Percentiles rank a stretch among this genome's conserved stretches.
Conservation (phyloP, 208 protist genomes). For the Crithidia expoeki region DNA sequence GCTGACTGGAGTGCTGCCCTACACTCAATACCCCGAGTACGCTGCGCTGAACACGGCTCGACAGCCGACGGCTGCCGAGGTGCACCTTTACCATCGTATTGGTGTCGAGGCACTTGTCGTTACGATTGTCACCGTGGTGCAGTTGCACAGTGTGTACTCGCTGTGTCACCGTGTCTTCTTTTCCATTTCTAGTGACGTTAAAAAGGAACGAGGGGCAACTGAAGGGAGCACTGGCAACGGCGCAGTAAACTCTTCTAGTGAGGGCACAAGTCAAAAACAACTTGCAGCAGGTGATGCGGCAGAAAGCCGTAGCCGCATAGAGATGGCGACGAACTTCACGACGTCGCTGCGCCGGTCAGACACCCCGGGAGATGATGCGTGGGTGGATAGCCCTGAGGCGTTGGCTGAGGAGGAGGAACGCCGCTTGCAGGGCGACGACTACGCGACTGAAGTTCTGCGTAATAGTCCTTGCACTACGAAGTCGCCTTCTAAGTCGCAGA, state of each 20-base stretch:
- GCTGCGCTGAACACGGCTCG: slow-evolving; percentile 12
- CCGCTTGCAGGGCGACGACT: background rate
- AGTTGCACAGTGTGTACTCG: slow-evolving; percentile 5
- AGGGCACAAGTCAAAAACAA: background rate
- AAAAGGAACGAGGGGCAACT: background rate
- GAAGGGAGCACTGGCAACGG: background rate
- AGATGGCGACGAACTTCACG: background rate
- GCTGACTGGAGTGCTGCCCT: slow-evolving; percentile 14
- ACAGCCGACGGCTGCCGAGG: slow-evolving; percentile 7
- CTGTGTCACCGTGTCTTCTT: slow-evolving; percentile 6
- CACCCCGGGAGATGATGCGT: slow-evolving; percentile 60
- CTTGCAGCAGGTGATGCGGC: no score
- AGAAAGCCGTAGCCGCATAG: no score
- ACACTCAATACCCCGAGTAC: slow-evolving; percentile 28
- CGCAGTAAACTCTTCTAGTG: background rate
- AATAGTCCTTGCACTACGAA: no score
- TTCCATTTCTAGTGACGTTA: background rate
- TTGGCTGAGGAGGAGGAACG: slow-evolving; percentile 40
- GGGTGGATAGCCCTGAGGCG: slow-evolving; percentile 68
- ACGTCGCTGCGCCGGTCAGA: background rate
- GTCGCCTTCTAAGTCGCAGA: background rate
- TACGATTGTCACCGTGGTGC: slow-evolving; percentile 15
- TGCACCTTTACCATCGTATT: slow-evolving; percentile 14
- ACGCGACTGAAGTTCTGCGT: background rate
- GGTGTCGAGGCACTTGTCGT: slow-evolving; percentile 19